Base-by-base conservation (phyloP, 495 filamentous ascomycete genomes). In the Neurospora sp. region DNA sequence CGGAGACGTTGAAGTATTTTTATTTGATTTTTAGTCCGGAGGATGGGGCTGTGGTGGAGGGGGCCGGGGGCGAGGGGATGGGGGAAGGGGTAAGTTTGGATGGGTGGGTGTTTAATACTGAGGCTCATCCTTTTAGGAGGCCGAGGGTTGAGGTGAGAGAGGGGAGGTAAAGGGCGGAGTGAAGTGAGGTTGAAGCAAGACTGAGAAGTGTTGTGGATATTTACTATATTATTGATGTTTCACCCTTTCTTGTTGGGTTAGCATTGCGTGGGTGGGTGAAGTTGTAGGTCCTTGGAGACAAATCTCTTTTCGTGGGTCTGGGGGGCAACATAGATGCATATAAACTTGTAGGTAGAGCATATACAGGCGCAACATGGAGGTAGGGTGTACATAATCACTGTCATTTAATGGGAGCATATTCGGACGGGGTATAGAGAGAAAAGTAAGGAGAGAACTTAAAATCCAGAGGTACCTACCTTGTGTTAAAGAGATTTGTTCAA, bases 1-100 rank as follows among this genome's bases (percentile, higher is more conserved):
- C 96, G 48, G 96, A 99, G 84, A 99, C 96, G 41, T 85, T 99
- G 46, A 99, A 99, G 83, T 99, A 98, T 77, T 92, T 99, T 78
- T 99, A 97, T 80, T 88, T 99, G 38, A 86, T 98, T 69, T 99
- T 99, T 83, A 95, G 93, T 31, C 90, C 91, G 9, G 86, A 90
- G 70, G 93, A 97, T 54, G 35, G 35, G 35, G 35, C 35, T 35
- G 31, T 31, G 31, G 31, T 31, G 31, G 31, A 31, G 31, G 31
- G 1, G 31, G 31, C 1, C 1, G 2, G 31, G 1, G 31, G 31
- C 1, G 31, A 31, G 31, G 31, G 35, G 35, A 35, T 35, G 39
- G 12, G 39, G 4, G 39, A 40, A 40, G 39, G 42, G 6, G 85
- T 94, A 38, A 93, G 87, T 79, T 82, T 97, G 81, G 90, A 93